Conservation (phyloP, 1,284 basidiomycete genomes). For the Hortiboletus rubellus region DNA sequence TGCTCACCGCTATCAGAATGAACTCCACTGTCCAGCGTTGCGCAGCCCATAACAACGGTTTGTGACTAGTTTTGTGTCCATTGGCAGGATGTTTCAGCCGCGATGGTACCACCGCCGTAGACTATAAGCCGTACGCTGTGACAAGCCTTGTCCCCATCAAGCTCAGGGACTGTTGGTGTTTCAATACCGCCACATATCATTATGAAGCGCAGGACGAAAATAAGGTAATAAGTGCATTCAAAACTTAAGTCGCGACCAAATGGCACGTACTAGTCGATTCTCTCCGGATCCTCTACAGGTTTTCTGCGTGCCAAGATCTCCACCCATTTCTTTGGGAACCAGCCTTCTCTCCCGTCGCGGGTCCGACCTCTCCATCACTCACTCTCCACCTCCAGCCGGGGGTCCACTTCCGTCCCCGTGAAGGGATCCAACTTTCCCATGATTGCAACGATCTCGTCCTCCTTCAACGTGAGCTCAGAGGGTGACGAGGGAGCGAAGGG, state of each 20-base stretch:
- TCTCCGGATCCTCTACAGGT: slow-evolving; percentile 36
- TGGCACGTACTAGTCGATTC: slow-evolving; percentile 38
- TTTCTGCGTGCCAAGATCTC: slow-evolving; percentile 61
- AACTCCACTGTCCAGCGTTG: too few species aligned
- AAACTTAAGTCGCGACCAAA: background rate
- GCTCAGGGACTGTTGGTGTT: too few species aligned
- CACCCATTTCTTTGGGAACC: slow-evolving; percentile 95
- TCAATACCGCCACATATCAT: too few species aligned
- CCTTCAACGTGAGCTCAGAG: slow-evolving; percentile 49
- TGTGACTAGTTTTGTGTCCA: too few species aligned
- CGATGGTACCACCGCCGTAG: too few species aligned
- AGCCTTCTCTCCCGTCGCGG: slow-evolving; percentile 91
- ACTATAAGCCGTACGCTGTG: too few species aligned
- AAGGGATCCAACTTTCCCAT: slow-evolving; percentile 79
- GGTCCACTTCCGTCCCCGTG: slow-evolving; percentile 68
- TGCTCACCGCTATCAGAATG: too few species aligned
- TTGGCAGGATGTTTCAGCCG: too few species aligned
- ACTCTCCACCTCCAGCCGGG: slow-evolving; percentile 68
- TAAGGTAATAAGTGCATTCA: background rate
- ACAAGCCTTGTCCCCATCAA: too few species aligned
- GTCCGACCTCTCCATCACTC: slow-evolving; percentile 98
- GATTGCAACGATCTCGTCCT: slow-evolving; percentile 95
- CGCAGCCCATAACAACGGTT: too few species aligned
- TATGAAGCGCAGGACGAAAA: background rate
- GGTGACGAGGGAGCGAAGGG: slow-evolving; percentile 67